Evolutionary conservation across 768 basidiomycete genomes (phyloP), one percentile per base, ranked within the genome.

Genomic region (Termitomyces sp.): DNA sequence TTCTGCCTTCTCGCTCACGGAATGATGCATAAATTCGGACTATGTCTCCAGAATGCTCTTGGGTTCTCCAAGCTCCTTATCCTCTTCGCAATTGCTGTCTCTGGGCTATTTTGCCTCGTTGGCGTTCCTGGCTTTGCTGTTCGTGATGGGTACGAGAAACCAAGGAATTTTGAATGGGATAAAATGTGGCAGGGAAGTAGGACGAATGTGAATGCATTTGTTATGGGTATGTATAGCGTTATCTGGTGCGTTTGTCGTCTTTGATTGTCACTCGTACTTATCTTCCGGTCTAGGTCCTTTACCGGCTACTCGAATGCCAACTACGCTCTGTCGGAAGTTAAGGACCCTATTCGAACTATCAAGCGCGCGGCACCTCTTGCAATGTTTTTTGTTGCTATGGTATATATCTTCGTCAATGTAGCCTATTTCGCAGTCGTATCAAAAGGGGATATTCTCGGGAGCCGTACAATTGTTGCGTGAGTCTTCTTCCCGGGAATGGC

Each of bases 361-460:
- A 88, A 84, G 63, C 73, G 79, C 10, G 90, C 89, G 0, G 86
- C 85, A 1, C 87, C 89, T 0, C 64, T 87, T 3, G 87, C 86
- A 0, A 80, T 90, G 76, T 50, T 75, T 7, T 73, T 76, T 23
- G 83, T 89, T n/a, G 76, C 82, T 0, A 60, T 78, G 0, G 76
- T 85, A 5, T 91, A 91, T 62, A 44, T 90, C 32, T 72, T 81
- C 11, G 81, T 87, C 53, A 89, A 89, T 60, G 63, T 90, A 8
- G 87, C 88, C 5, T 92, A 90, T 67, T 89, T 88, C 63, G 82
- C 85, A 0, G 90, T 84, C 4, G 85, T 91, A 3, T 83, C 85
- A 11, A 88, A 86, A 65, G 71, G 74, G 7, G 87, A 90, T 59
- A 89, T 92, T 41, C 66, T 87, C 1, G 73, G 70, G n/a, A 84